phyloP scores from a whole-genome alignment of 2,329 filamentous ascomycete genomes.

The Daldinia sp. region DNA sequence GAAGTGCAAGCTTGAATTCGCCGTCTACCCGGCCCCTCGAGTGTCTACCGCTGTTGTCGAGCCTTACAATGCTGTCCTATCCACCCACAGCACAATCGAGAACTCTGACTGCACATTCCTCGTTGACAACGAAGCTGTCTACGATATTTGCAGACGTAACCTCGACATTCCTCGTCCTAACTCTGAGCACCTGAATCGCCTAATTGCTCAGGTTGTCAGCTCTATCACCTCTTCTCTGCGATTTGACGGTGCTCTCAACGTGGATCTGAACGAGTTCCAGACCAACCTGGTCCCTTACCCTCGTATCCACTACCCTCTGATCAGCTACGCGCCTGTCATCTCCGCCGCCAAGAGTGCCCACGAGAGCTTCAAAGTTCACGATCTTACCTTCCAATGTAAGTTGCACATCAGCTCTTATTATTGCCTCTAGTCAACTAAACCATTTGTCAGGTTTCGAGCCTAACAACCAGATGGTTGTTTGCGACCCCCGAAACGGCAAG shows the following conservation, averaged over 20 bases:
- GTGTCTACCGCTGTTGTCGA: slow-evolving; percentile 78
- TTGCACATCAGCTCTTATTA: slow-evolving; percentile 32
- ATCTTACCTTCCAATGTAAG: slow-evolving; percentile 80
- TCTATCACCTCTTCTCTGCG: slow-evolving; percentile 79
- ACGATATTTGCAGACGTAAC: slow-evolving; percentile 80
- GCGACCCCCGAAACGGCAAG: slow-evolving; percentile 79
- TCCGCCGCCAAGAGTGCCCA: slow-evolving; percentile 82
- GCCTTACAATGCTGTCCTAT: slow-evolving; percentile 80
- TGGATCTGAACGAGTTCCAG: slow-evolving; percentile 83
- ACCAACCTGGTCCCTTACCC: slow-evolving; percentile 81
- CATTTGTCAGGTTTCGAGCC: slow-evolving; percentile 74
- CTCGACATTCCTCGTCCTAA: slow-evolving; percentile 76
- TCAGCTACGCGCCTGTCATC: slow-evolving; percentile 78
- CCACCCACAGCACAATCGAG: slow-evolving; percentile 81
- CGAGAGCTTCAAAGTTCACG: slow-evolving; percentile 88
- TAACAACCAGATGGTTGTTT: slow-evolving; percentile 84
- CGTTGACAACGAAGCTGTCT: slow-evolving; percentile 80
- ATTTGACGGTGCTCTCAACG: slow-evolving; percentile 79
- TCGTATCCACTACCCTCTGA: slow-evolving; percentile 79
- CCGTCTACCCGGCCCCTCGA: slow-evolving; percentile 77
- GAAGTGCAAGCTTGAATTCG: slow-evolving; percentile 82
- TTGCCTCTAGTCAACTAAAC: slow-evolving; percentile 28
- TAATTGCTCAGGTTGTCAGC: slow-evolving; percentile 80
- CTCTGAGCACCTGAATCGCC: slow-evolving; percentile 78
- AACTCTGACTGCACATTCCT: slow-evolving; percentile 84